Evolutionary conservation across 495 filamentous ascomycete genomes (phyloP).

Genomic region (Extremus antarcticus): DNA sequence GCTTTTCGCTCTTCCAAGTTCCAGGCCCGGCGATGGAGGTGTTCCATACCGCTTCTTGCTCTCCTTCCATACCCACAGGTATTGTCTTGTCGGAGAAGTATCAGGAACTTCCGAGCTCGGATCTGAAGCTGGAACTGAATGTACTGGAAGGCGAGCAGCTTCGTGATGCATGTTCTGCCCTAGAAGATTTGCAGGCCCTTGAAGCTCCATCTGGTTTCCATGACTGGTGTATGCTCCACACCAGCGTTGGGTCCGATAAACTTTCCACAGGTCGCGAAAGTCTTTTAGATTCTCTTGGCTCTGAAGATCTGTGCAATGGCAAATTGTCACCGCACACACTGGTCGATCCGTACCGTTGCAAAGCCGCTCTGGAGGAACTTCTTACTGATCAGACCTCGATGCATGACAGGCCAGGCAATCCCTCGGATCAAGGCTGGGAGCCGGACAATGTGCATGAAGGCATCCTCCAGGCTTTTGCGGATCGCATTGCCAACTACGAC

Average conservation of each 20-base stretch:
- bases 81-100: background rate
- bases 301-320: background rate
- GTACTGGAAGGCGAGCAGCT: background rate
- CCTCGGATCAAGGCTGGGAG: background rate
- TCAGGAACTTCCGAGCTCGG: too few relatives aligned
- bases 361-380: background rate
- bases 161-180: background rate
- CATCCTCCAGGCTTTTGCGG: background rate
- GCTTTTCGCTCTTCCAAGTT: constrained; percentile 39
- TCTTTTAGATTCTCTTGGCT: background rate
- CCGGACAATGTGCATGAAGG: background rate
- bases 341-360: background rate
- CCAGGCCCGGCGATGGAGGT: background rate
- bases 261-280: background rate
- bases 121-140: too few relatives aligned
- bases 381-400: background rate
- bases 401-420: background rate
- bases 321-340: background rate
- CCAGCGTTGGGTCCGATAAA: background rate
- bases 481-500: background rate
- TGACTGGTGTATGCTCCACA: background rate
- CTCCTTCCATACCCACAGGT: too few relatives aligned
- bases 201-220: background rate
- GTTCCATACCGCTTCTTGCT: constrained; percentile 22
- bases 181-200: background rate